These are phyloP conservation scores for Colletotrichum godetiae DNA, from an alignment of 2,329 filamentous ascomycete species.

Conservation along the genomic window DNA sequence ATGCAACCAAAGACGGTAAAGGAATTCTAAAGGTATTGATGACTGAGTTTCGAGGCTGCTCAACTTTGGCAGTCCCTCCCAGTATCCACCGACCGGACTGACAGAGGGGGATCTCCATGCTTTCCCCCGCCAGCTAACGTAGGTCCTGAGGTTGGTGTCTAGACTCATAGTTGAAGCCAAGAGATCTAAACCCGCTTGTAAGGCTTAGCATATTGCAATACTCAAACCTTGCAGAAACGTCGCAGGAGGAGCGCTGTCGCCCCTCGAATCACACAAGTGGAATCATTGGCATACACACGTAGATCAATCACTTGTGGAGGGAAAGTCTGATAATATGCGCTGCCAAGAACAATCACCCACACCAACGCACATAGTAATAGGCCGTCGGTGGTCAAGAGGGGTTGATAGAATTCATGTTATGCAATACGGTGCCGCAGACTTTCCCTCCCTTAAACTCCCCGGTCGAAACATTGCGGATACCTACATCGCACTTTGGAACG, in stretches of 20 bases:
- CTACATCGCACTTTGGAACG: neutral
- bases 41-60: no score
- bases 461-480: neutral
- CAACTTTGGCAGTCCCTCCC: neutral
- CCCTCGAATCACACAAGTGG: neutral
- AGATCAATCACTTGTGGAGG: neutral
- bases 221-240: neutral
- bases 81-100: neutral
- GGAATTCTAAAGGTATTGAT: neutral
- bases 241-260: neutral
- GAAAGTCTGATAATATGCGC: neutral
- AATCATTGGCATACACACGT: neutral
- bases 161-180: slow-evolving; percentile 3
- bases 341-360: neutral
- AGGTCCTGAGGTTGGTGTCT: neutral
- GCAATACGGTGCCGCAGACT: neutral
- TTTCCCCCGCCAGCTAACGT: neutral
- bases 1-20: neutral
- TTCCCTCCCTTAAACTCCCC: neutral
- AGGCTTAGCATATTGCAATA: slow-evolving; percentile 3
- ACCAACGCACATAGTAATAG: neutral
- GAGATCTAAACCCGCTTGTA: neutral
- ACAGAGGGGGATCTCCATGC: neutral
- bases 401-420: neutral
- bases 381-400: neutral